Conservation (phyloP, 129 eudicot genomes). For the Lactuca saligna region DNA sequence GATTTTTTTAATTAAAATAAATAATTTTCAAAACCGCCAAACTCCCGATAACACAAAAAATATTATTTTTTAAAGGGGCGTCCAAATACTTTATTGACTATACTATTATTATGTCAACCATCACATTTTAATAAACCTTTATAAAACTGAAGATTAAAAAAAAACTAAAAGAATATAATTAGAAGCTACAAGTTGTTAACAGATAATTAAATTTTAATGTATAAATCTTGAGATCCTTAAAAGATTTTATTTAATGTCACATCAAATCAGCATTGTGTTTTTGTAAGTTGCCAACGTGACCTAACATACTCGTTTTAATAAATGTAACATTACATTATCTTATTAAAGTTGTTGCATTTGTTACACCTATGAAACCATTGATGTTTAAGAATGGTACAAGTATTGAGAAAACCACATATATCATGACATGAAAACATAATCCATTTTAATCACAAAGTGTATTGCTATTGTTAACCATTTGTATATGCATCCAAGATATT, state of each 20-base stretch:
- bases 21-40: background rate
- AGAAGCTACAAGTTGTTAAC: too few relatives aligned
- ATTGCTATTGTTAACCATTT: too few relatives aligned
- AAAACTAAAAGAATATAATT: too few relatives aligned
- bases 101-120: background rate
- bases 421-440: too few relatives aligned
- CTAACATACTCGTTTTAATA: background rate
- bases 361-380: background rate
- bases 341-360: background rate
- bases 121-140: background rate
- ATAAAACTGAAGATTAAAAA: too few relatives aligned
- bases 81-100: background rate
- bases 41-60: background rate
- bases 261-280: background rate
- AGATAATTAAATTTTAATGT: background rate
- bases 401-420: too few relatives aligned
- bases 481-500: too few relatives aligned
- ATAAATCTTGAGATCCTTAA: background rate
- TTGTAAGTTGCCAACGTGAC: background rate
- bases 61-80: background rate
- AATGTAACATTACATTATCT: background rate
- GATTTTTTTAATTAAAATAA: background rate
- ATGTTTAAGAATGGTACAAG: background rate
- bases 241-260: too few relatives aligned
- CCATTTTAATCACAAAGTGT: too few relatives aligned